Evolutionary conservation across 129 eudicot genomes (phyloP).

Genomic region (Dittrichia graveolens): DNA sequence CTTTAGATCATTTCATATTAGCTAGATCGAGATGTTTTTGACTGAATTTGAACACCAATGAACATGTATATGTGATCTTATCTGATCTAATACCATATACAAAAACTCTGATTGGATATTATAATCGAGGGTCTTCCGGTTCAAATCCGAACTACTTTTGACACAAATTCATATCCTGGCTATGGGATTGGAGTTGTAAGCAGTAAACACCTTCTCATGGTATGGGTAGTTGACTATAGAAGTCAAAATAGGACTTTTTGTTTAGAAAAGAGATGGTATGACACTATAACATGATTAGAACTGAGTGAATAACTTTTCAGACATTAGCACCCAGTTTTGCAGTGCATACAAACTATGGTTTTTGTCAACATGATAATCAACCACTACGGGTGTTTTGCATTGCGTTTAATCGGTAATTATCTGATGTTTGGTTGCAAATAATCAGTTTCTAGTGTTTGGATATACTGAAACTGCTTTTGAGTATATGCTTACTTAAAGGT

Average conservation of each 20-base stretch:
- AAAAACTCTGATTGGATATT: conserved; percentile 10
- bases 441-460: not conserved
- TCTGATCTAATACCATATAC: not conserved
- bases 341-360: too few species aligned
- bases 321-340: too few species aligned
- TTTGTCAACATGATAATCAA: too few species aligned
- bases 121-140: not conserved
- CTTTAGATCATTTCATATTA: conserved; percentile 13
- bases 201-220: not conserved
- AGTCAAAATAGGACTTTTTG: conserved; percentile 1
- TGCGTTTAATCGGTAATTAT: not conserved
- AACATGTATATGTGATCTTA: not conserved
- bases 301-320: too few species aligned
- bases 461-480: not conserved
- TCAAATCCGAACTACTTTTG: conserved; percentile 5
- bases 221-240: not conserved
- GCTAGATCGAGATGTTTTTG: conserved; percentile 26
- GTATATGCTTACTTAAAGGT: not conserved
- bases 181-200: not conserved
- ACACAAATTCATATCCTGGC: not conserved
- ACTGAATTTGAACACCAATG: not conserved
- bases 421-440: not conserved
- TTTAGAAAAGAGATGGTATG: not conserved
- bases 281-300: too few species aligned
- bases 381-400: not conserved